Evolutionary conservation across 23 red algal species (phyloP).

Genomic region (Agarophyton chilense): DNA sequence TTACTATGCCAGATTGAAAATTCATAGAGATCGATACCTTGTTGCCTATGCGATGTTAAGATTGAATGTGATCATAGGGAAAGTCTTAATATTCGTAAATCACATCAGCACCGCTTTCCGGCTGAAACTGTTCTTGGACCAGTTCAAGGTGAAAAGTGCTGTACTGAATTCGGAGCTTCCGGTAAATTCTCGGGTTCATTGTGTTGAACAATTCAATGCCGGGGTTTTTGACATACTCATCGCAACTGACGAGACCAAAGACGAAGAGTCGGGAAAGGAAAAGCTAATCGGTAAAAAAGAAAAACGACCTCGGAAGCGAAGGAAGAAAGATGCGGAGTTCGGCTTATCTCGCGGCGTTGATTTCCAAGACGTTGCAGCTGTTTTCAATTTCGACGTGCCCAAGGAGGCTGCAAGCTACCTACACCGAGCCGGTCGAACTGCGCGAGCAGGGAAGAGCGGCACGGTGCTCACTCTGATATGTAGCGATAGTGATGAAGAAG

Average conservation of each 20-base stretch:
- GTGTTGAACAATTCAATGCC: conserved; percentile 94
- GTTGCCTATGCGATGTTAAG: conserved; percentile 84
- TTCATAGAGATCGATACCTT: conserved; percentile 77
- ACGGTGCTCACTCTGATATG: conserved; percentile 85
- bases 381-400: conserved; percentile 94
- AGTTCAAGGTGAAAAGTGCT: conserved; percentile 84
- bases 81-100: conserved; percentile 92
- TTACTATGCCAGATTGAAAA: conserved; percentile 78
- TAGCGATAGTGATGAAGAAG: conserved; percentile 63
- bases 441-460: conserved; percentile 70
- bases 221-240: conserved; percentile 91
- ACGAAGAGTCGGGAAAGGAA: background rate
- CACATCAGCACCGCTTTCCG: conserved; percentile 83
- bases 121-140: conserved; percentile 96
- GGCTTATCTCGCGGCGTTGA: conserved; percentile 89
- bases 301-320: conserved; percentile 33
- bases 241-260: conserved; percentile 77
- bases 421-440: conserved; percentile 96
- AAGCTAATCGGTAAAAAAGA: background rate
- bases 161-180: conserved; percentile 96
- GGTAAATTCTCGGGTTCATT: conserved; percentile 82
- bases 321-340: conserved; percentile 71
- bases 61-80: conserved; percentile 83
- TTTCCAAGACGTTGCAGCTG: conserved; percentile 86
- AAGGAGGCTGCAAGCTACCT: conserved; percentile 40